These are phyloP conservation scores for Phoma sp. DNA, from an alignment of 2,329 filamentous ascomycete genomes.

Conservation along the genomic window DNA sequence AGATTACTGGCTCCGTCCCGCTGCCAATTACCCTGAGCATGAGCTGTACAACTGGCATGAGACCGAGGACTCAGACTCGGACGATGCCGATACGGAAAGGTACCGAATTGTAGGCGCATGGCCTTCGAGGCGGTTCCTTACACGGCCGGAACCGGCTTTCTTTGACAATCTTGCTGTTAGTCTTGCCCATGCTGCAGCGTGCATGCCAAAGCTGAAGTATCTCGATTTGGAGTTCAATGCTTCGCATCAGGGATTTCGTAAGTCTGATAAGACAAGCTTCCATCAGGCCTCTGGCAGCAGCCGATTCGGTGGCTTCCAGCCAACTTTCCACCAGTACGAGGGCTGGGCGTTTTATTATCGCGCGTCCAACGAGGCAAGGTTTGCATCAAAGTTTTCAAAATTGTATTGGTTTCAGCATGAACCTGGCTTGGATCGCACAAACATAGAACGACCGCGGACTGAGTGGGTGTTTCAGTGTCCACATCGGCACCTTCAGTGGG, in stretches of 20 bases:
- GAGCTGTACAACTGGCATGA: background rate
- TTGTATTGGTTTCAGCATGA: background rate
- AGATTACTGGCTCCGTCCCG: conserved; percentile 1
- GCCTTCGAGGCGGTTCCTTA: background rate
- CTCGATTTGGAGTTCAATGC: conserved; percentile 1
- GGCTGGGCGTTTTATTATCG: background rate
- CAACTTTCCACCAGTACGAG: background rate
- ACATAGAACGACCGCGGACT: background rate
- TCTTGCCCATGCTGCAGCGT: background rate
- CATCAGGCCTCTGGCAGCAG: no score
- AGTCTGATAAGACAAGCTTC: background rate
- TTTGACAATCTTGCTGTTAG: background rate
- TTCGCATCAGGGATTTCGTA: background rate
- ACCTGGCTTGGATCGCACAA: conserved; percentile 41
- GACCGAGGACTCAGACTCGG: no score
- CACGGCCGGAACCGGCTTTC: background rate
- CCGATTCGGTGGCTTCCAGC: no score
- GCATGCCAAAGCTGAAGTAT: background rate
- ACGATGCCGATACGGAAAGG: background rate
- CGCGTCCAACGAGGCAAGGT: background rate
- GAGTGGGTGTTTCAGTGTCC: conserved; percentile 10
- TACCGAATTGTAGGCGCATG: background rate
- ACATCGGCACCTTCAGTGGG: background rate
- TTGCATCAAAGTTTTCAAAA: background rate
- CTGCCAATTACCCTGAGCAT: background rate